A percentile compares a stretch with the other conserved stretches of the same genome.
These are phyloP conservation scores for Forsythia suspensa DNA, from an alignment of 257 asterid species.

Conservation along the genomic window DNA sequence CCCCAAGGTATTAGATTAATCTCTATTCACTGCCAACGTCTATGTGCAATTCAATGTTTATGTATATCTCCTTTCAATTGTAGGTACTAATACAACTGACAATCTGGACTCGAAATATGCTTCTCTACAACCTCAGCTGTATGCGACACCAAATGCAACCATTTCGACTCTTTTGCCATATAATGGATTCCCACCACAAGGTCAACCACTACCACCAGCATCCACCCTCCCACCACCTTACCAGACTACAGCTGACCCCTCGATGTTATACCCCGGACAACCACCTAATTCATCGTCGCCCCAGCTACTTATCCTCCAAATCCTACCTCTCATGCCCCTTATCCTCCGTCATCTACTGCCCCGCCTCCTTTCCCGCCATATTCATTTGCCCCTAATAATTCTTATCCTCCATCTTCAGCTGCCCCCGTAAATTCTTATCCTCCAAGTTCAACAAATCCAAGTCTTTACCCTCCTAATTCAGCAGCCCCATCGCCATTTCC, in stretches of 20 bases:
- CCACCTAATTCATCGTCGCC: neutral
- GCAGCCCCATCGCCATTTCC: slow-evolving; percentile 19
- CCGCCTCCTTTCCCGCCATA: slow-evolving; percentile 14
- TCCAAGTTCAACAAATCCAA: neutral
- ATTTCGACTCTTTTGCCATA: slow-evolving; percentile 46
- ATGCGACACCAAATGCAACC: slow-evolving; percentile 39
- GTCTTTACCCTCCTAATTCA: slow-evolving; percentile 20
- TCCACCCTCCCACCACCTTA: neutral
- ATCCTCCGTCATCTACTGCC: slow-evolving; percentile 21
- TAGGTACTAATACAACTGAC: slow-evolving; percentile 15
- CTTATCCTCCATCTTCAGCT: slow-evolving; percentile 22
- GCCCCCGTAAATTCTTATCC: slow-evolving; percentile 11
- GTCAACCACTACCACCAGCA: slow-evolving; percentile 10
- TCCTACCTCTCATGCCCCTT: slow-evolving; percentile 26
- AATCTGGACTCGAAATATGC: slow-evolving; percentile 26
- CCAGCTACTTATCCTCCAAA: slow-evolving; percentile 18
- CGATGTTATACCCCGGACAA: neutral
- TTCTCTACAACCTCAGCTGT: slow-evolving; percentile 25
- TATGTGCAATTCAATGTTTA: neutral
- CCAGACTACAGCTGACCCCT: slow-evolving; percentile 2
- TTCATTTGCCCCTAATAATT: neutral
- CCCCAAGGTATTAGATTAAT: neutral
- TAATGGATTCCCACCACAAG: slow-evolving; percentile 20
- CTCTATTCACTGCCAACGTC: neutral
- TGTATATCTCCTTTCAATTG: neutral